A percentile compares a stretch with the other conserved stretches of the same genome.
phyloP scores from a whole-genome alignment of 2,329 filamentous ascomycete genomes.

The Trichoderma sp. region DNA sequence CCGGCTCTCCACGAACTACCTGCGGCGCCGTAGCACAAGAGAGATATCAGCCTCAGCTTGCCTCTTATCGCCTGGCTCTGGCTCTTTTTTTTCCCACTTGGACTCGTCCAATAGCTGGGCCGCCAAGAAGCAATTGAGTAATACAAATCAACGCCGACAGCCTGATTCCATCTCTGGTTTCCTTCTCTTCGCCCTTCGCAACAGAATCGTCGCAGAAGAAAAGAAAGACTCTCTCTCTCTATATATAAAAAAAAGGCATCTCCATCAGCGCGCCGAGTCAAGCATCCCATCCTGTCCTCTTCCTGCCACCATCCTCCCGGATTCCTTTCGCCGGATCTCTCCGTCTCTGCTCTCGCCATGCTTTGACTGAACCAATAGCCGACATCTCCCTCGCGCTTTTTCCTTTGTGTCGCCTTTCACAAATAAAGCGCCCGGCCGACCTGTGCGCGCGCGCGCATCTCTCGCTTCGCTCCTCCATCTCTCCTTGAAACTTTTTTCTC shows the following conservation, averaged over 20 bases:
- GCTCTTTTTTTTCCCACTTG: neutral
- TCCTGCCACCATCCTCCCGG: neutral
- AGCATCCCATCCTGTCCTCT: constrained; percentile 1
- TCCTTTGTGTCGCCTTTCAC: constrained; percentile 22
- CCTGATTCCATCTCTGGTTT: neutral
- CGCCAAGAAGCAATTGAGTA: neutral
- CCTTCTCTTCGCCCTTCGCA: neutral
- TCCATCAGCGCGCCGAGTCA: constrained; percentile 22
- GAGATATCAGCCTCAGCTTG: constrained; percentile 22
- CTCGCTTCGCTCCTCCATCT: neutral
- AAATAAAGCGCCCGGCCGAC: constrained; percentile 1
- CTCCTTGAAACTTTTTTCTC: neutral
- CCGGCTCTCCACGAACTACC: constrained; percentile 24
- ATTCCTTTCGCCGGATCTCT: constrained; percentile 11
- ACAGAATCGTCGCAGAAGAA: neutral
- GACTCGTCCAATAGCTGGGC: neutral
- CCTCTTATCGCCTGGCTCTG: neutral
- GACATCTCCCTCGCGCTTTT: constrained; percentile 9
- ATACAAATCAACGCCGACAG: neutral
- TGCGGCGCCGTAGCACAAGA: neutral
- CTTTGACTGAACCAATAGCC: constrained; percentile 26
- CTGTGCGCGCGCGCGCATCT: constrained; percentile 5
- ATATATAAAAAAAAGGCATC: neutral
- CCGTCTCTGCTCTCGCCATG: constrained; percentile 19
- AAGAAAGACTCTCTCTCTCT: neutral